Evolutionary conservation across 2,329 filamentous ascomycete genomes (phyloP).

Genomic region (Cladophialophora chaetospira): DNA sequence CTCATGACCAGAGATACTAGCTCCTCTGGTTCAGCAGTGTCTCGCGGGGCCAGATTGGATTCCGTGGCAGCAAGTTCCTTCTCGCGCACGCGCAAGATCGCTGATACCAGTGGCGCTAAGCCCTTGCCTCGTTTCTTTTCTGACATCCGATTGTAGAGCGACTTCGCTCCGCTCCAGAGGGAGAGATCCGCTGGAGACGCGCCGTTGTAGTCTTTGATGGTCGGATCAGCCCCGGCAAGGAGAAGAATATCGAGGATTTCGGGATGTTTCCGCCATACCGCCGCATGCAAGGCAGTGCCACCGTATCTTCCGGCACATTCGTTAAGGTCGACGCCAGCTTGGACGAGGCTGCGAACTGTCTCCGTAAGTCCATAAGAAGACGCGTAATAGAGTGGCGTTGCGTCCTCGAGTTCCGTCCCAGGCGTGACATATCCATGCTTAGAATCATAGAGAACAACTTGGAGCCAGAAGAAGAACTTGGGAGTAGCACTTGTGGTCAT

Average conservation of each 20-base stretch:
- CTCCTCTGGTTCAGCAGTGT: neutral
- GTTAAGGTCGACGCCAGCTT: conserved; percentile 14
- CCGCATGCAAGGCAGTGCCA: conserved; percentile 25
- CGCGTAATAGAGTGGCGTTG: conserved; percentile 23
- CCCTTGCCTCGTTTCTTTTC: neutral
- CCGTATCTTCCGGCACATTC: conserved; percentile 23
- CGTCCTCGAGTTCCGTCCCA: conserved; percentile 2
- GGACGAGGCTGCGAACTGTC: conserved; percentile 19
- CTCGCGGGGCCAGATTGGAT: neutral
- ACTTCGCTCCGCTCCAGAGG: conserved; percentile 5
- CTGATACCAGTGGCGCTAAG: neutral
- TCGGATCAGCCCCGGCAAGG: conserved; percentile 20
- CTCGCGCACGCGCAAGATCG: neutral
- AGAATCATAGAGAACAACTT: conserved; percentile 25
- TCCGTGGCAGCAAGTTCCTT: neutral
- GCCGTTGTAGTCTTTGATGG: conserved; percentile 21
- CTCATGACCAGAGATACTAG: neutral
- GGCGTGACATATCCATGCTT: conserved; percentile 18
- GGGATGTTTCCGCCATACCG: conserved; percentile 20
- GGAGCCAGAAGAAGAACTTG: conserved; percentile 26
- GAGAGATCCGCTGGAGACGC: conserved; percentile 17
- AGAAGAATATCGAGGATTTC: conserved; percentile 19
- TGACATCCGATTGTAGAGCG: neutral
- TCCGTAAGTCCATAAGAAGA: conserved; percentile 24
- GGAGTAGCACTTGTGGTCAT: conserved; percentile 16